Base-by-base conservation (phyloP, 73 alveolate species). In the Symbiodinium natans region DNA sequence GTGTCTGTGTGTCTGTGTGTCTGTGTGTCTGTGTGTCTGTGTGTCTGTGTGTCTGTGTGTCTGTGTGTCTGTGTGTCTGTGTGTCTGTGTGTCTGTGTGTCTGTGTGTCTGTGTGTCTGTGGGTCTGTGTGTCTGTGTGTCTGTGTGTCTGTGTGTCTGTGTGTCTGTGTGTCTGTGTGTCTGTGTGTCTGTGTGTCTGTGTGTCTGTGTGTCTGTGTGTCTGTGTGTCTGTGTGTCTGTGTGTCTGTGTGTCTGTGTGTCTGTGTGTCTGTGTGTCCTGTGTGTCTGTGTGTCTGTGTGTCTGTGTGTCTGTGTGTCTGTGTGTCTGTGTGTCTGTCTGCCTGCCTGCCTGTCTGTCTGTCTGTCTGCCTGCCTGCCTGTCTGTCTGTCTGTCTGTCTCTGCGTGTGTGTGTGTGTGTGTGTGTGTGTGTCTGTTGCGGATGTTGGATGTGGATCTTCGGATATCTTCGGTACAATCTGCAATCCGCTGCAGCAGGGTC, bases 101-200 rank as follows among this genome's bases (percentile, higher is more conserved):
- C 54, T 77, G 87, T 9, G 54, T 77, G 87, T 77, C 54, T 77
- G 54, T 77, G 87, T 77, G 87, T 77, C 87, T 77, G n/a, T n/a
- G n/a, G n/a, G n/a, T n/a, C n/a, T n/a, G n/a, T n/a, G n/a, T n/a
- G n/a, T n/a, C n/a, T n/a, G 87, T 77, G 87, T 77, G 54, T 77
- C 54, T 77, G 87, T 77, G 54, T 77, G 87, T 77, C 54, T 77
- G 54, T 77, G 87, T 77, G 87, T 77, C 87, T 77, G 87, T 77
- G 87, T 77, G 54, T 77, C 54, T 77, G 87, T 77, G 54, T 77
- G 87, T 77, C 54, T 77, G 54, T 77, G 54, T 77, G 87, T 77
- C 54, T 77, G 87, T 77, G 54, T 77, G 87, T 77, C 54, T 77
- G 54, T 77, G 54, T 77, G 87, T 77, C 54, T 77, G 54, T 77